phyloP scores from a whole-genome alignment of 1,284 basidiomycete species.

The Nidula niveotomentosa region DNA sequence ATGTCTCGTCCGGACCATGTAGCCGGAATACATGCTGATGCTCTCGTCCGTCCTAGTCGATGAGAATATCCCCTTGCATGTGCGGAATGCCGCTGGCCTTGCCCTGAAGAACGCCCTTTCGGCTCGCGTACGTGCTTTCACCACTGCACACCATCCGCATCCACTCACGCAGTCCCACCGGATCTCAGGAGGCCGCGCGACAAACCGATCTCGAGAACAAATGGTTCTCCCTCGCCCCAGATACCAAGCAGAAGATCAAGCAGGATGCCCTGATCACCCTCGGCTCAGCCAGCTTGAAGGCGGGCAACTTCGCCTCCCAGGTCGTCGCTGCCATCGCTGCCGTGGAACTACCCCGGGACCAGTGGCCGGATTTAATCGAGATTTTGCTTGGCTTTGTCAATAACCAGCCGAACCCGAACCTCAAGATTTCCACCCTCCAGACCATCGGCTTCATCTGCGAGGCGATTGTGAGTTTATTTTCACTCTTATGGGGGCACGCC shows the following conservation, averaged over 20 bases:
- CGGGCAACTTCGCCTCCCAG: conserved; percentile 89
- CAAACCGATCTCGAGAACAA: conserved; percentile 76
- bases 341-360: conserved; percentile 85
- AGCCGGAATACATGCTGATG: conserved; percentile 90
- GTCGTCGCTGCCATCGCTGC: conserved; percentile 93
- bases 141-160: conserved; percentile 13
- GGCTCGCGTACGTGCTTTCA: conserved; percentile 70
- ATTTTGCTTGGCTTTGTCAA: conserved; percentile 87
- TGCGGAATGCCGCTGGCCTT: conserved; percentile 93
- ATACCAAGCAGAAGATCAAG: conserved; percentile 84
- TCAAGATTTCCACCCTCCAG: conserved; percentile 90
- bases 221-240: conserved; percentile 79
- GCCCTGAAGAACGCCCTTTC: conserved; percentile 96
- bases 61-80: conserved; percentile 69
- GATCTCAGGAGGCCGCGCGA: conserved; percentile 70
- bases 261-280: conserved; percentile 85
- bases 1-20: conserved; percentile 13
- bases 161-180: conserved; percentile 14
- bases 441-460: conserved; percentile 98
- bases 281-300: conserved; percentile 70
- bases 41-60: conserved; percentile 82
- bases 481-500: conserved; percentile 8
- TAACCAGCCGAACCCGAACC: conserved; percentile 70
- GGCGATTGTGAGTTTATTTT: conserved; percentile 73
- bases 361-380: conserved; percentile 92